phyloP scores from a whole-genome alignment of 805 yeast genomes.

The Suhomyces sp. region DNA sequence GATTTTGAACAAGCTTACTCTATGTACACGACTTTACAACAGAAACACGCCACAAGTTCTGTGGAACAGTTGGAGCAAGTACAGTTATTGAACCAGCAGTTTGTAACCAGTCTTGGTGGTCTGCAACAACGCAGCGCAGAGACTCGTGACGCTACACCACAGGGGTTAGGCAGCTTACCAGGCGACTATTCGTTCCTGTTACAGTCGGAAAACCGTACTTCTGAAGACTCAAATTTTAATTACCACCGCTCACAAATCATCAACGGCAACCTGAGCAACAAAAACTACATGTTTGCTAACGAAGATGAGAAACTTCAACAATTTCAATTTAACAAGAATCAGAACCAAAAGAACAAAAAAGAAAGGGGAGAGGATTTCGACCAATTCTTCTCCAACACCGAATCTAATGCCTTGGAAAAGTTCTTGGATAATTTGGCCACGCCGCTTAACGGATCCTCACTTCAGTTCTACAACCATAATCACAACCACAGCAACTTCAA shows the following conservation, averaged over 20 bases:
- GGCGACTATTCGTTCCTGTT: constrained; percentile 4
- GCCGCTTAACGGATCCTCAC: constrained; percentile 21
- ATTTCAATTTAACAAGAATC: background rate
- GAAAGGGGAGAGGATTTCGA: constrained; percentile 26
- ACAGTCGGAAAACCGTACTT: background rate
- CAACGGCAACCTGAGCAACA: background rate
- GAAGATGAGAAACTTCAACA: background rate
- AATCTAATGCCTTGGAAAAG: constrained; percentile 37
- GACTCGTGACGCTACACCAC: background rate
- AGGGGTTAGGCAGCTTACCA: constrained; percentile 1
- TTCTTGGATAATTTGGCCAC: constrained; percentile 40
- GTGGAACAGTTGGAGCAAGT: constrained; percentile 39
- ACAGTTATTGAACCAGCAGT: constrained; percentile 29
- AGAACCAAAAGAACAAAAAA: background rate
- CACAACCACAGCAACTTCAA: background rate
- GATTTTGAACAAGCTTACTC: constrained; percentile 45
- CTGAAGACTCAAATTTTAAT: background rate
- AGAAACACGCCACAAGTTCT: constrained; percentile 29
- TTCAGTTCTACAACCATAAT: constrained; percentile 24
- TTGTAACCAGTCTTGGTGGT: constrained; percentile 5
- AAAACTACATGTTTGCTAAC: constrained; percentile 2
- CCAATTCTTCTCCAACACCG: constrained; percentile 35
- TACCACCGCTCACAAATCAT: constrained; percentile 6
- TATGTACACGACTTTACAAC: constrained; percentile 39
- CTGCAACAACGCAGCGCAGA: background rate